These are phyloP conservation scores for Fusarium stilboides DNA, from an alignment of 2,329 filamentous ascomycete genomes.

Conservation along the genomic window DNA sequence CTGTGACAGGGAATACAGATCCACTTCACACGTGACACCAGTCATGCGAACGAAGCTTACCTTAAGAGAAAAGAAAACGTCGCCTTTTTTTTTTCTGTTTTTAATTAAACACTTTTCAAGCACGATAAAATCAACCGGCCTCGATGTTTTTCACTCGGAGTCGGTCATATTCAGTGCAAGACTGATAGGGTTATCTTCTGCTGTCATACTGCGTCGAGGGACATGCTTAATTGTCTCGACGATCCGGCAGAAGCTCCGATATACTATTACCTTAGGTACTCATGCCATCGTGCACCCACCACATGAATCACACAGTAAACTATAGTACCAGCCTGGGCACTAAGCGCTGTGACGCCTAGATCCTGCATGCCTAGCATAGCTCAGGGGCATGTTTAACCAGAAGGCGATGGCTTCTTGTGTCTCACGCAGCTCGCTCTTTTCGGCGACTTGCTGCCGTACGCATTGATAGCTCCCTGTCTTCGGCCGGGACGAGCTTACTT, in stretches of 20 bases:
- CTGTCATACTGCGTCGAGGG: constrained; percentile 43
- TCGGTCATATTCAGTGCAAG: constrained; percentile 76
- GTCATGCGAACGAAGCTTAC: neutral
- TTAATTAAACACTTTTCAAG: constrained; percentile 64
- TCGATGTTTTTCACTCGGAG: constrained; percentile 64
- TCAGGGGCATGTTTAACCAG: constrained; percentile 18
- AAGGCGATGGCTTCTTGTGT: constrained; percentile 4
- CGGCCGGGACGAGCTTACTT: neutral
- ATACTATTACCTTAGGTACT: constrained; percentile 34
- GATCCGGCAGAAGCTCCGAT: constrained; percentile 53
- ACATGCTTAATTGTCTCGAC: constrained; percentile 45
- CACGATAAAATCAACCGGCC: constrained; percentile 75
- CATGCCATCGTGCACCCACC: neutral
- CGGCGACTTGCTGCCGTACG: neutral
- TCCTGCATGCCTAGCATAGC: neutral
- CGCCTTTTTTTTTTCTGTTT: constrained; percentile 47
- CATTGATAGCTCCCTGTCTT: neutral
- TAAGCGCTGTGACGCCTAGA: constrained; percentile 20
- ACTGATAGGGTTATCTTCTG: constrained; percentile 57
- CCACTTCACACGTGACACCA: constrained; percentile 49
- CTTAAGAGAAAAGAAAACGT: no score
- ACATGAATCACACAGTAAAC: neutral
- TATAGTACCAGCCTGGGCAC: constrained; percentile 2
- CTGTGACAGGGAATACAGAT: constrained; percentile 16
- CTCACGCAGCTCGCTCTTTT: constrained; percentile 11